Evolutionary conservation across 345 rosid genomes (phyloP), one percentile per base, ranked within the genome.

Genomic region (Hirschfeldia incana): DNA sequence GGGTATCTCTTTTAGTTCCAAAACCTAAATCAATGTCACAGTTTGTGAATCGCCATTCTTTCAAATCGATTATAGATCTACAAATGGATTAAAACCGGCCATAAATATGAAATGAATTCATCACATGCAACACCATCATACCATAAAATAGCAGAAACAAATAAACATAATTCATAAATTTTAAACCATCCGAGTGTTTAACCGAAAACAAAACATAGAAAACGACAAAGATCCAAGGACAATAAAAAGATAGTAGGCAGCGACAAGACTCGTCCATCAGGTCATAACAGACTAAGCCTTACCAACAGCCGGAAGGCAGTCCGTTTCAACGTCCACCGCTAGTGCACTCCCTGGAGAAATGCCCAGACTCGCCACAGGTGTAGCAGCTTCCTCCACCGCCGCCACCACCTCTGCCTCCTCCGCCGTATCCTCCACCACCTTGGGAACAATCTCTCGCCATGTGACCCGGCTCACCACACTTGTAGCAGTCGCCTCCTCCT

Each of bases 291-390:
- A 58, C 46, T 58, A 62, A 72, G n/a, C 36, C 30, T 70, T 34
- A 63, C 44, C 65, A 6, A 21, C 30, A 66, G 7, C 34, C 12
- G 16, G 13, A 28, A 0, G 1, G 34, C 4, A 10, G 15, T 5
- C 30, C 0, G 5, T 12, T 12, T 72, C 3, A 87, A 55, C 91
- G 90, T 4, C 89, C 83, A 16, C 82, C 81, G 65, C 88, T 90
- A 0, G 95, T 89, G 62, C 98, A 94, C 12, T 94, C 98, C 82
- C 98, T 79, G 0, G 98, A 89, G 30, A 92, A 94, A 77, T 94
- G 98, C 0, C 98, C 98, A 0, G 93, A 80, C 28, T 75, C 83
- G 0, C 79, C 83, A 70, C 83, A 74, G 39, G 12, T 21, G 83
- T 64, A 74, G 12, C 83, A 74, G 79, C 79, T 75, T 28, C 76